Percentiles rank a stretch among this genome's conserved stretches.
These are phyloP conservation scores for Dichomitus squalens DNA, from an alignment of 1,284 basidiomycete species.

Conservation along the genomic window DNA sequence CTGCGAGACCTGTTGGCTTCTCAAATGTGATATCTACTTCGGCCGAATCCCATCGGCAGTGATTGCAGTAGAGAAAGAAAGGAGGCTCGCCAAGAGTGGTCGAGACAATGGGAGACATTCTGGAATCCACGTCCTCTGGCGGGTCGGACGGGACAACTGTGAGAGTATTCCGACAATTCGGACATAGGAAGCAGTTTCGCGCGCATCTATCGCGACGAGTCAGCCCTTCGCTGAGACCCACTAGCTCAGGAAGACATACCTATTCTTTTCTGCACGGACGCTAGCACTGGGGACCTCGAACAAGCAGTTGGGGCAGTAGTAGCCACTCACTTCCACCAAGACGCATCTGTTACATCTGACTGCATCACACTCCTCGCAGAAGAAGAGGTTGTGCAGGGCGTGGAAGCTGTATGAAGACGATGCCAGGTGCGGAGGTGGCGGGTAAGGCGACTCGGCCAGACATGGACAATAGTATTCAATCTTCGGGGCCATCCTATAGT, in stretches of 20 bases:
- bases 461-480: slow-evolving; percentile 78
- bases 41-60: slow-evolving; percentile 94
- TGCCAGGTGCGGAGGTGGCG: slow-evolving; percentile 73
- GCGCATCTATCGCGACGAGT: slow-evolving; percentile 70
- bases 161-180: slow-evolving; percentile 87
- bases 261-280: slow-evolving; percentile 93
- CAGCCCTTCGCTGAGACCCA: neutral
- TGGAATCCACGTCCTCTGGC: slow-evolving; percentile 59
- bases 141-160: slow-evolving; percentile 89
- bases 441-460: slow-evolving; percentile 57
- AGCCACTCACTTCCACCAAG: slow-evolving; percentile 90
- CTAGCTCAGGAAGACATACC: slow-evolving; percentile 48
- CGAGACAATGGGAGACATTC: slow-evolving; percentile 48
- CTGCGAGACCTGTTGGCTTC: slow-evolving; percentile 92
- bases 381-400: slow-evolving; percentile 85
- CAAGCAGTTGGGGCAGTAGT: slow-evolving; percentile 98
- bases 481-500: slow-evolving; percentile 42
- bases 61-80: slow-evolving; percentile 89
- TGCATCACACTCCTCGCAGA: slow-evolving; percentile 98
- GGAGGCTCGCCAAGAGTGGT: slow-evolving; percentile 77
- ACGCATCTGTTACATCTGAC: slow-evolving; percentile 93
- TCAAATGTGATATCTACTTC: slow-evolving; percentile 92
- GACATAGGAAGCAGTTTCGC: slow-evolving; percentile 96
- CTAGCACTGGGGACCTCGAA: slow-evolving; percentile 98
- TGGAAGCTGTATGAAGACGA: slow-evolving; percentile 82